Evolutionary conservation across 2,329 filamentous ascomycete genomes (phyloP).

Genomic region (Alternaria sp.): DNA sequence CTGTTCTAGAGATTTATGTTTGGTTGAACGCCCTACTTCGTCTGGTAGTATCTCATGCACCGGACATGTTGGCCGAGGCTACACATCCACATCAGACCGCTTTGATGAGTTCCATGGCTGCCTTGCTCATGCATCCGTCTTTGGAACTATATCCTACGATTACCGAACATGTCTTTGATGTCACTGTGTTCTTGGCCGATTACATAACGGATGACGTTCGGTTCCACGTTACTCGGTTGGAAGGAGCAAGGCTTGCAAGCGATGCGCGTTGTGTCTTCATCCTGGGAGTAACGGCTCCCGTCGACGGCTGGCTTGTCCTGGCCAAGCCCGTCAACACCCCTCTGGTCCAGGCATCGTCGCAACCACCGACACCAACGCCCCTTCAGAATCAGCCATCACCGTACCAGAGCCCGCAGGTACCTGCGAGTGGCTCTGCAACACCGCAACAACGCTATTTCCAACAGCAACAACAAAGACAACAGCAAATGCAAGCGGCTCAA

Average conservation of each 20-base stretch:
- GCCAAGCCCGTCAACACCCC: slow-evolving; percentile 38
- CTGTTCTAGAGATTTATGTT: slow-evolving; percentile 7
- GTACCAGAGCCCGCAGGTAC: slow-evolving; percentile 30
- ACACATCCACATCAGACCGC: slow-evolving; percentile 39
- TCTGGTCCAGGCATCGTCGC: slow-evolving; percentile 23
- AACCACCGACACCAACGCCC: slow-evolving; percentile 22
- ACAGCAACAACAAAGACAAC: slow-evolving; percentile 35
- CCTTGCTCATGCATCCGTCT: slow-evolving; percentile 47
- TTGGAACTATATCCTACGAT: slow-evolving; percentile 46
- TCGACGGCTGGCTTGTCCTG: slow-evolving; percentile 53
- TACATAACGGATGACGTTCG: slow-evolving; percentile 49
- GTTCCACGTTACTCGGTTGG: slow-evolving; percentile 38
- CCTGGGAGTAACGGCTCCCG: slow-evolving; percentile 42
- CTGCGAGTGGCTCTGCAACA: slow-evolving; percentile 16
- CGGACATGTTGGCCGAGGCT: slow-evolving; percentile 30
- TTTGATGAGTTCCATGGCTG: slow-evolving; percentile 45
- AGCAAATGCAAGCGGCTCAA: slow-evolving; percentile 29
- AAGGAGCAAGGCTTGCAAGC: slow-evolving; percentile 27
- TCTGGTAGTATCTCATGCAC: slow-evolving; percentile 48
- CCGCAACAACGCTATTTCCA: slow-evolving; percentile 37
- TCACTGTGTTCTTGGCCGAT: slow-evolving; percentile 52
- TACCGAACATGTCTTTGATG: slow-evolving; percentile 53
- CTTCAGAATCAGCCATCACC: slow-evolving; percentile 22
- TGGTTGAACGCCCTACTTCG: slow-evolving; percentile 49
- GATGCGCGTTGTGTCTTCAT: slow-evolving; percentile 51